Percentiles rank a stretch among this genome's conserved stretches.
Evolutionary conservation across 192 early-diverging fungal genomes (phyloP).

Genomic region (Obelidium mucronatum): DNA sequence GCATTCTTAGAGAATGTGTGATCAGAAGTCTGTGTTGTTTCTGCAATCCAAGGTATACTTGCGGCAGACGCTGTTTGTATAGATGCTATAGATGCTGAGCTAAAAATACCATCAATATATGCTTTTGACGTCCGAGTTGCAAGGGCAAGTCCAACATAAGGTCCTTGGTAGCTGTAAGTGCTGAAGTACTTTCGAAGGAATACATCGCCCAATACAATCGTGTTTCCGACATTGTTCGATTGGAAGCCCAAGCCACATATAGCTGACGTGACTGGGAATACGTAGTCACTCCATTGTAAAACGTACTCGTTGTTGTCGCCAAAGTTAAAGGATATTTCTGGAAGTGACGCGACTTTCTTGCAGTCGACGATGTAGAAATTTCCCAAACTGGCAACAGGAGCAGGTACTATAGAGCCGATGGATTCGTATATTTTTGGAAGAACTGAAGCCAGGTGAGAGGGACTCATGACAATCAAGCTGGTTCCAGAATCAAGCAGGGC

Average conservation of each 20-base stretch:
- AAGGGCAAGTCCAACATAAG: background rate
- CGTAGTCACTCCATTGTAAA: background rate
- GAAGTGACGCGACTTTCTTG: background rate
- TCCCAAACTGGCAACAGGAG: background rate
- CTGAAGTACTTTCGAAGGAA: background rate
- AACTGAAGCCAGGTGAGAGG: background rate
- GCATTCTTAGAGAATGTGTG: too few relatives aligned
- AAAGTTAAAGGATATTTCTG: constrained; percentile 12
- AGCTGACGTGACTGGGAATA: background rate
- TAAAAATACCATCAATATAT: background rate
- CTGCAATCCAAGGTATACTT: too few relatives aligned
- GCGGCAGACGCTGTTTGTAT: too few relatives aligned
- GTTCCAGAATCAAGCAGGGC: constrained; percentile 23
- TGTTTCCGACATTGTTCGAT: background rate
- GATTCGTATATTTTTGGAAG: constrained; percentile 8
- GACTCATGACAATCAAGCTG: background rate
- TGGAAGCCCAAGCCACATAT: background rate
- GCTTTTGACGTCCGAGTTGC: background rate
- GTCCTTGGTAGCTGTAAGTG: background rate
- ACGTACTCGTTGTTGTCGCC: background rate
- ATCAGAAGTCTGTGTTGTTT: too few relatives aligned
- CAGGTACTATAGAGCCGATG: background rate
- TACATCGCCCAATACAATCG: background rate
- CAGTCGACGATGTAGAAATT: background rate
- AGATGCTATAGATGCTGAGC: too few relatives aligned